These are phyloP conservation scores for Chaetomiaceae sp. DNA, from an alignment of 2,329 filamentous ascomycete genomes.

Conservation along the genomic window DNA sequence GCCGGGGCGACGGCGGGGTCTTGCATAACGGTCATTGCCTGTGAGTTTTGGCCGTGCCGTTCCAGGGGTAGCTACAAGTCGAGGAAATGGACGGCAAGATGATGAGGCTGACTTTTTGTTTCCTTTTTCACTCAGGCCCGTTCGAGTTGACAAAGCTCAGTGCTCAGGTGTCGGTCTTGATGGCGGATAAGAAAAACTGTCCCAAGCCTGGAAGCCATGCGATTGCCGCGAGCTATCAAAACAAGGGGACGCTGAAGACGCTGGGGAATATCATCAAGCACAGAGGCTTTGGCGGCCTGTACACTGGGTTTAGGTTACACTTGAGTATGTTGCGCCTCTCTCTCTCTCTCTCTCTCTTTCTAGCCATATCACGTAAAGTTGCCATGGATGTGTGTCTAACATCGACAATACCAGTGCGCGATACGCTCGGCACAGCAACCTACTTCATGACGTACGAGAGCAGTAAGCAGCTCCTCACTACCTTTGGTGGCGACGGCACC, in stretches of 20 bases:
- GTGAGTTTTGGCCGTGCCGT: too few species aligned
- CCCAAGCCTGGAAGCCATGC: constrained; percentile 49
- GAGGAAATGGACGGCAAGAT: too few species aligned
- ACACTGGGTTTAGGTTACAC: constrained; percentile 76
- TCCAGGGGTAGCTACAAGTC: too few species aligned
- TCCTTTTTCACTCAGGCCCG: too few species aligned
- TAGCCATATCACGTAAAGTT: too few species aligned
- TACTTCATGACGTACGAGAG: constrained; percentile 91
- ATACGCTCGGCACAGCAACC: constrained; percentile 77
- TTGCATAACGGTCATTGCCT: constrained; percentile 74
- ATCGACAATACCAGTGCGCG: too few species aligned
- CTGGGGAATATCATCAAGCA: constrained; percentile 73
- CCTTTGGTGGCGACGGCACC: constrained; percentile 64
- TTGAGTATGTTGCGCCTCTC: constrained; percentile 52
- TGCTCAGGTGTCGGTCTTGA: constrained; percentile 76
- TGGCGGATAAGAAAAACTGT: constrained; percentile 55
- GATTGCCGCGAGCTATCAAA: constrained; percentile 66
- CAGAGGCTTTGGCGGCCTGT: constrained; percentile 67
- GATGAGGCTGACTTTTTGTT: too few species aligned
- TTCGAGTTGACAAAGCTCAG: constrained; percentile 89
- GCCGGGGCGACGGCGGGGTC: constrained; percentile 77
- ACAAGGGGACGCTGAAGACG: constrained; percentile 72
- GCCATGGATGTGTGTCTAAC: too few species aligned
- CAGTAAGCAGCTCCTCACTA: constrained; percentile 75
- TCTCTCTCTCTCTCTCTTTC: neutral